Conservation (phyloP, 73 alveolate genomes). For the Paramecium octaurelia region DNA sequence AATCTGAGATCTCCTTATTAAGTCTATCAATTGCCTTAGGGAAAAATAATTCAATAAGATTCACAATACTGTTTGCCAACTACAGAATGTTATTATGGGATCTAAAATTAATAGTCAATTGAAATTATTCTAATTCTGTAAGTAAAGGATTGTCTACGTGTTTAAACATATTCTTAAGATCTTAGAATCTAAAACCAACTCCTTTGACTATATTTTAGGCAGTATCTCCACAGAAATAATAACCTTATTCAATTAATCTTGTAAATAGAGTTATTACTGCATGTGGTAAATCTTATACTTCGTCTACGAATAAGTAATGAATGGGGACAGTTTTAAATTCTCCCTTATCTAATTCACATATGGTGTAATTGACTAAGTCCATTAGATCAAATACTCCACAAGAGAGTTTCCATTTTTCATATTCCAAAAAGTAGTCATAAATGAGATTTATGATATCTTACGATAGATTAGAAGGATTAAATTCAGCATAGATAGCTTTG, state of each 20-base stretch:
- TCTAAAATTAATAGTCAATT: constrained; percentile 72
- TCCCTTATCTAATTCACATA: constrained; percentile 38
- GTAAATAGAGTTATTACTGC: constrained; percentile 67
- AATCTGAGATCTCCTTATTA: constrained; percentile 70
- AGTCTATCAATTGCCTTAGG: constrained; percentile 83
- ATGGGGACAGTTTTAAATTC: constrained; percentile 65
- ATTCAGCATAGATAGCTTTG: background rate
- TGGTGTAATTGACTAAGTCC: constrained; percentile 84
- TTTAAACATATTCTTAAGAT: constrained; percentile 67
- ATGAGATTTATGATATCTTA: background rate
- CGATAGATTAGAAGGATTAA: constrained; percentile 13
- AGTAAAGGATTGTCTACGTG: background rate
- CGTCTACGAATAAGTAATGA: constrained; percentile 84
- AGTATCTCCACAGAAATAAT: constrained; percentile 89
- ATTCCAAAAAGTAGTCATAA: constrained; percentile 60
- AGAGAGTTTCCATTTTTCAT: constrained; percentile 84
- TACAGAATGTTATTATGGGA: constrained; percentile 82
- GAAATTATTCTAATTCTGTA: background rate
- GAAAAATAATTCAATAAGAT: constrained; percentile 74
- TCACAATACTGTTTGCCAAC: constrained; percentile 78
- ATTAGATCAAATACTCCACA: constrained; percentile 75
- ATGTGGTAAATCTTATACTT: constrained; percentile 86
- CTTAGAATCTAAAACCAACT: constrained; percentile 86
- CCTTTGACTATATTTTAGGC: constrained; percentile 92
- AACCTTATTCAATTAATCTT: constrained; percentile 66